phyloP scores from a whole-genome alignment of 768 basidiomycete species.

The Mycena leptocephala region DNA sequence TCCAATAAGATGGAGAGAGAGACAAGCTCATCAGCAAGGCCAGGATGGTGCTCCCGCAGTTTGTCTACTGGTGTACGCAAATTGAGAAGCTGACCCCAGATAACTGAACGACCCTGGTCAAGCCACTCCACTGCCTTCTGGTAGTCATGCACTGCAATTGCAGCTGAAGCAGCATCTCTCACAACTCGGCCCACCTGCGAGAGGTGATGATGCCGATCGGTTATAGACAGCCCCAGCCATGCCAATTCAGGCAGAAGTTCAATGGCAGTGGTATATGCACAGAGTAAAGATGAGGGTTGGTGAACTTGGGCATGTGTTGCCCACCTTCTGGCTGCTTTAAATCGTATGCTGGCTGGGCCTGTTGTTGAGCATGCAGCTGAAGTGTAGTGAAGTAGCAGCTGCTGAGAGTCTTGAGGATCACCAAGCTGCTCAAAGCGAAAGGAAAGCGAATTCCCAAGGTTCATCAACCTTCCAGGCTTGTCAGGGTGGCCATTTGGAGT shows the following conservation, averaged over 20 bases:
- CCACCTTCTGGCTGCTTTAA: not conserved
- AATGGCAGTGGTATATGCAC: not conserved
- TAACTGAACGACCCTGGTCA: constrained; percentile 10
- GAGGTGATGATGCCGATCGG: not conserved
- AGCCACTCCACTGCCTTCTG: constrained; percentile 2
- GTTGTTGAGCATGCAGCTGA: too few species aligned
- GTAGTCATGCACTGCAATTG: not conserved
- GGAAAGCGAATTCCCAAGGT: too few species aligned
- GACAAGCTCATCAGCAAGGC: not conserved
- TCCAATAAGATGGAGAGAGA: not conserved
- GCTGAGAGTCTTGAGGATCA: too few species aligned
- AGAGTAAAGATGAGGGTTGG: not conserved
- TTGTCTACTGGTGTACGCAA: not conserved
- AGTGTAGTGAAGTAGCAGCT: too few species aligned
- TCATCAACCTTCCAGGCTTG: too few species aligned
- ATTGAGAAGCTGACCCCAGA: not conserved
- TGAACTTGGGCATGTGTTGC: not conserved
- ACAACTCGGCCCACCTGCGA: not conserved
- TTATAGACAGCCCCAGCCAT: not conserved
- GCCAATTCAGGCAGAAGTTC: not conserved
- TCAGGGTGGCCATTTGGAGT: too few species aligned
- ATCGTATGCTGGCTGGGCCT: too few species aligned
- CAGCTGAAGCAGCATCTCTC: not conserved
- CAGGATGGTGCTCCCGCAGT: not conserved
- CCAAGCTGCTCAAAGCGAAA: too few species aligned